Conservation (phyloP, 129 eudicot genomes). For the Escallonia rubra region DNA sequence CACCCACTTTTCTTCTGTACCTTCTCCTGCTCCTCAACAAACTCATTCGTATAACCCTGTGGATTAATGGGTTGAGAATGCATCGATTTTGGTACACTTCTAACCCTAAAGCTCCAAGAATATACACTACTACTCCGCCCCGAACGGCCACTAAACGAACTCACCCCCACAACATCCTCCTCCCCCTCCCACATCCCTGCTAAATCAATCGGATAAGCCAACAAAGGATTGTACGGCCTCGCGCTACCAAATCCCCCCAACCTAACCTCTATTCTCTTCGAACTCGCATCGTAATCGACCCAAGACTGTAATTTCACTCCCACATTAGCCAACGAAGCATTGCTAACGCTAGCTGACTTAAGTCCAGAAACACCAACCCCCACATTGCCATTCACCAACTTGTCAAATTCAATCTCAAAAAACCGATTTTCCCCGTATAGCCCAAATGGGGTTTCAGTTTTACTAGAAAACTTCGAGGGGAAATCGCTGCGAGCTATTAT, state of each 20-base stretch:
- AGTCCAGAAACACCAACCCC: constrained; percentile 35
- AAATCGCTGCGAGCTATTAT: constrained; percentile 35
- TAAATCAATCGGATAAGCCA: constrained; percentile 45
- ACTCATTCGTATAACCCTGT: not conserved
- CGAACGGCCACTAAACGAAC: constrained; percentile 37
- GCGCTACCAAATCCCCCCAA: constrained; percentile 37
- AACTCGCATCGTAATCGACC: constrained; percentile 65
- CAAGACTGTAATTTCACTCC: constrained; percentile 54
- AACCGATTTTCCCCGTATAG: constrained; percentile 19
- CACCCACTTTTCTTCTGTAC: constrained; percentile 24
- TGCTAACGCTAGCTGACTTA: constrained; percentile 36
- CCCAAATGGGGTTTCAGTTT: constrained; percentile 18
- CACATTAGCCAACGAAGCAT: constrained; percentile 31
- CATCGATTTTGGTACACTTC: constrained; percentile 46
- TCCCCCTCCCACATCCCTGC: constrained; percentile 48
- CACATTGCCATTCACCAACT: constrained; percentile 25
- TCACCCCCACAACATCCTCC: constrained; percentile 45
- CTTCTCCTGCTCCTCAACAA: constrained; percentile 6
- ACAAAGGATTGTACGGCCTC: constrained; percentile 48
- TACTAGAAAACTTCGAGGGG: constrained; percentile 24
- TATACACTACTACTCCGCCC: constrained; percentile 35
- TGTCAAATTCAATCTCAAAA: constrained; percentile 44
- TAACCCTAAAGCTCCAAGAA: constrained; percentile 48
- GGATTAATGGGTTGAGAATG: constrained; percentile 66
- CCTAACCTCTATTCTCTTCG: constrained; percentile 57